Evolutionary conservation across 305 asterid species (phyloP).

Genomic region (Fraxinus baroniana): DNA sequence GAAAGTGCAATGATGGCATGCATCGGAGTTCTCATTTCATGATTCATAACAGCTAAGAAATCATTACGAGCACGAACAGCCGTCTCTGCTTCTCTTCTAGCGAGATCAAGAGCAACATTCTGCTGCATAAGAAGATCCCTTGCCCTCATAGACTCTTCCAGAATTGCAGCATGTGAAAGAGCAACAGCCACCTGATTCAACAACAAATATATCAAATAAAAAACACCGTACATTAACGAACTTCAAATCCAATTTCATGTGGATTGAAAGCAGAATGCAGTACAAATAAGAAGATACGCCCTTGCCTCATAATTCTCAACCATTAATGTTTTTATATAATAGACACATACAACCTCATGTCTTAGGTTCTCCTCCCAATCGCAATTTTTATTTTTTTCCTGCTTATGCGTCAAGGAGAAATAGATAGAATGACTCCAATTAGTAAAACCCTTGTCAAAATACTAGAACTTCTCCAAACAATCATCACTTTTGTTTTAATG

Average conservation of each 20-base stretch:
- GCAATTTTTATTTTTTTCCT: not conserved
- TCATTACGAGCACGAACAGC: constrained; percentile 94
- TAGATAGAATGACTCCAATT: not conserved
- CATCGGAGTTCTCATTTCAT: constrained; percentile 99
- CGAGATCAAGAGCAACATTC: constrained; percentile 83
- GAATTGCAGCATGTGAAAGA: constrained; percentile 91
- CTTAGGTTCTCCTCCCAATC: not conserved
- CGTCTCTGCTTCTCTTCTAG: constrained; percentile 88
- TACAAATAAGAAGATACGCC: not conserved
- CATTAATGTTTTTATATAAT: not conserved
- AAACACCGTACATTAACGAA: constrained; percentile 10
- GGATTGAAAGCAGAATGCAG: not conserved
- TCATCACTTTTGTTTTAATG: not conserved
- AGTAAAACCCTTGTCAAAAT: not conserved
- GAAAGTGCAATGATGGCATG: constrained; percentile 94
- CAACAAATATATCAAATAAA: constrained; percentile 13
- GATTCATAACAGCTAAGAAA: constrained; percentile 93
- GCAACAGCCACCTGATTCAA: constrained; percentile 87
- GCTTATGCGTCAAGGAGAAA: not conserved
- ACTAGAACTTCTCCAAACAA: not conserved
- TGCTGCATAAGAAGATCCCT: constrained; percentile 90
- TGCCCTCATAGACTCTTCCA: constrained; percentile 97
- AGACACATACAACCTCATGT: not conserved
- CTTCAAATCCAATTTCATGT: not conserved
- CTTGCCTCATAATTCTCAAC: not conserved